Evolutionary conservation across 768 basidiomycete genomes (phyloP), one percentile per base, ranked within the genome.

Genomic region (Lentinula guzmanii): DNA sequence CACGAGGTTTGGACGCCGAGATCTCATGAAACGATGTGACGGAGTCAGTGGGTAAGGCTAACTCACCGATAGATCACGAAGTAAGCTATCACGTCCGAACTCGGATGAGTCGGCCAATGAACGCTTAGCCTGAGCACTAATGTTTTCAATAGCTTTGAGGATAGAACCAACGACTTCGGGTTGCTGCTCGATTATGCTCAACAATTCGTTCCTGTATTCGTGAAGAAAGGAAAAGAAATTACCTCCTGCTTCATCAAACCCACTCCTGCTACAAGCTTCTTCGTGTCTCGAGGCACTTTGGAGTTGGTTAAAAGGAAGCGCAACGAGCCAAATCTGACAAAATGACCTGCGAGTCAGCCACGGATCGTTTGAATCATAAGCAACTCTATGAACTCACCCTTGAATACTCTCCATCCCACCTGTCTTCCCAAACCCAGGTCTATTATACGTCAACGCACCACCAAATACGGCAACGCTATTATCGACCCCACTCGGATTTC

Each of bases 401-500:
- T 90, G 84, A 63, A 97, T 87, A 5, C 79, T 74, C 71, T 93
- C 87, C 87, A 98, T 90, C 35, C 91, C 91, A 63, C 87, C 84
- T 72, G 86, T 85, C 75, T 78, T 86, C 55, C 82, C 85, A 64
- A 89, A 92, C 62, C 90, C 87, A 66, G 91, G 78, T 60, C 91
- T 85, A 16, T 89, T 91, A 75, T 96, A 99, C 18, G 88, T 85
- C 65, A 98, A 78, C 31, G 94, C 97, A 52, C 96, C 96, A 18
- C 97, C 97, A 69, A 88, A 91, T 0, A 94, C 90, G 15, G 91
- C 83, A 39, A 98, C 93, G 18, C 95, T 91, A 72, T 99, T 98
- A 72, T 99, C 97, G 24, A 99, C 91, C 8, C 97, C 97, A 67
- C 93, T 96, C 2, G 97, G 97, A 68, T 91, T 98, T 0, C 97